These are phyloP conservation scores for Trametes coccinea DNA, from an alignment of 768 basidiomycete genomes.

Conservation along the genomic window DNA sequence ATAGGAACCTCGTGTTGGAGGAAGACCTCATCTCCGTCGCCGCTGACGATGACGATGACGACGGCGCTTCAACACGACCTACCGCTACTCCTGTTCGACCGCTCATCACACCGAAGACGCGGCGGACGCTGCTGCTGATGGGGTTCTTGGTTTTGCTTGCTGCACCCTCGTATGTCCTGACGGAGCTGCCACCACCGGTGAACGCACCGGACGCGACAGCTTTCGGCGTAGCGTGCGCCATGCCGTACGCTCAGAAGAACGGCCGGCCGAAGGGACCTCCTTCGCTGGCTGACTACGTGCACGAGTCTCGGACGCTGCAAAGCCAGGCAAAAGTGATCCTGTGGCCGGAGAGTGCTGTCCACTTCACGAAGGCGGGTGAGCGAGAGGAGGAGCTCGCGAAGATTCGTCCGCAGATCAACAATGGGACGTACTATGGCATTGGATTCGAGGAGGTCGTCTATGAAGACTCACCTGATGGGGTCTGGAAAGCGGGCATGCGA, in stretches of 20 bases:
- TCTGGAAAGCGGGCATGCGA: slow-evolving; percentile 39
- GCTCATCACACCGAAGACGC: not conserved
- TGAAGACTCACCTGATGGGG: slow-evolving; percentile 37
- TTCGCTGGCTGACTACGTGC: slow-evolving; percentile 60
- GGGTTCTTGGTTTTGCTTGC: slow-evolving; percentile 46
- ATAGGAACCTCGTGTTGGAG: not conserved
- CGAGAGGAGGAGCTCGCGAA: slow-evolving; percentile 48
- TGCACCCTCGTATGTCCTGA: slow-evolving; percentile 55
- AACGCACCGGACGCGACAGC: slow-evolving; percentile 48
- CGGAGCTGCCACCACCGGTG: slow-evolving; percentile 42
- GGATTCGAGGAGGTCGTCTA: slow-evolving; percentile 66
- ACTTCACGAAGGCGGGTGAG: slow-evolving; percentile 54
- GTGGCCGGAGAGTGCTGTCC: slow-evolving; percentile 82
- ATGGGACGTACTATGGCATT: slow-evolving; percentile 59
- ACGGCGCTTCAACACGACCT: not conserved
- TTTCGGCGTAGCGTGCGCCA: slow-evolving; percentile 63
- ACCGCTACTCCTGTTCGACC: slow-evolving; percentile 7
- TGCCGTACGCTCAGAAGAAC: slow-evolving; percentile 51
- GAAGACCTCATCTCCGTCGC: not conserved
- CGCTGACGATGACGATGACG: slow-evolving; percentile 1
- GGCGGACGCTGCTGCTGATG: slow-evolving; percentile 39
- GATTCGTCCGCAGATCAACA: slow-evolving; percentile 37
- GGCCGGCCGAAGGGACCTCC: slow-evolving; percentile 38
- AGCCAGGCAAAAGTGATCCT: slow-evolving; percentile 56
- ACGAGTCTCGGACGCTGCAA: slow-evolving; percentile 50